A percentile compares a stretch with the other conserved stretches of the same genome.
phyloP scores from a whole-genome alignment of 1,284 basidiomycete genomes.

The Hypsizygus ulmarius region DNA sequence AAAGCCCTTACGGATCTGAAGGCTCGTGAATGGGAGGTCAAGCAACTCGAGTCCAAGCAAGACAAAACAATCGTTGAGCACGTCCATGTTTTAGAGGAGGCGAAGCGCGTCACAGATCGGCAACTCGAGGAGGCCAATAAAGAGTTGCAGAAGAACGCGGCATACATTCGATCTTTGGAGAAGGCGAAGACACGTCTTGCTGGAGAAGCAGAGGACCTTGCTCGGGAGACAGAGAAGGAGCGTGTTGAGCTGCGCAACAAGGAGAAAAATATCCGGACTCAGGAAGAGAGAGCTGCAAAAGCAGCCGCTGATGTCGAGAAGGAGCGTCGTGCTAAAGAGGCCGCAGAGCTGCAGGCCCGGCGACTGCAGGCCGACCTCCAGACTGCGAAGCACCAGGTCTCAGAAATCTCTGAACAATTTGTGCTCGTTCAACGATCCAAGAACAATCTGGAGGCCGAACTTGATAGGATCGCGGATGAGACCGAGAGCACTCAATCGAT shows the following conservation, averaged over 20 bases:
- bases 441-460: slow-evolving; percentile 65
- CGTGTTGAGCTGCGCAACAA: slow-evolving; percentile 63
- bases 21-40: slow-evolving; percentile 82
- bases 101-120: slow-evolving; percentile 93
- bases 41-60: slow-evolving; percentile 81
- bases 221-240: slow-evolving; percentile 74
- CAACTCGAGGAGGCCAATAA: slow-evolving; percentile 82
- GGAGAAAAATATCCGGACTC: slow-evolving; percentile 60
- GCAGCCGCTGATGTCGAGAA: slow-evolving; percentile 61
- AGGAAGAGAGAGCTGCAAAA: slow-evolving; percentile 57
- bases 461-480: slow-evolving; percentile 65
- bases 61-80: slow-evolving; percentile 99
- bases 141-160: slow-evolving; percentile 71
- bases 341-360: slow-evolving; percentile 57
- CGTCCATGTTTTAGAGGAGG: slow-evolving; percentile 95
- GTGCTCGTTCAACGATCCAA: slow-evolving; percentile 57
- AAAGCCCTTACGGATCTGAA: slow-evolving; percentile 80
- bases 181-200: slow-evolving; percentile 76
- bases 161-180: slow-evolving; percentile 82
- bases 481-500: slow-evolving; percentile 53
- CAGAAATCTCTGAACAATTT: slow-evolving; percentile 54
- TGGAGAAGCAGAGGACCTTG: slow-evolving; percentile 84
- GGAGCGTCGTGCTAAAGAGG: slow-evolving; percentile 62
- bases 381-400: slow-evolving; percentile 48
- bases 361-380: slow-evolving; percentile 62